phyloP scores from a whole-genome alignment of 2,329 filamentous ascomycete genomes.

The Colletotrichum magnum region DNA sequence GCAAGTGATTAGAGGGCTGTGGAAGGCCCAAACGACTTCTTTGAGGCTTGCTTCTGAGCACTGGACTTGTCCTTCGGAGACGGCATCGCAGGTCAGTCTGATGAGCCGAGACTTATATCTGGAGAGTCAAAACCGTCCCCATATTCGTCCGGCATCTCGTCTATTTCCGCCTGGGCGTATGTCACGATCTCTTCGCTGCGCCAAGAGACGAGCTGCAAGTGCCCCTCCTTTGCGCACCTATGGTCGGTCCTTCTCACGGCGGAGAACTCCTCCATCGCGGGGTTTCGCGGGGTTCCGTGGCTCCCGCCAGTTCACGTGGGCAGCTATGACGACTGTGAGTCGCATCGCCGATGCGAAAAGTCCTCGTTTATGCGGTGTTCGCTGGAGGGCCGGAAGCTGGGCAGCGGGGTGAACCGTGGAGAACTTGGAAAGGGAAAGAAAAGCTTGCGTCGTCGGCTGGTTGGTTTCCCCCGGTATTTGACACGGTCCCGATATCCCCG shows the following conservation, averaged over 20 bases:
- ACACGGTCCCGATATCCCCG: conserved; percentile 27
- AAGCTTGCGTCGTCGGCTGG: not conserved
- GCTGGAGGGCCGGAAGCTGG: conserved; percentile 13
- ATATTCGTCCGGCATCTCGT: not conserved
- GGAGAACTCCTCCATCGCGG: not conserved
- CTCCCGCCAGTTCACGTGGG: not conserved
- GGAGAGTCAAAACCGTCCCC: not conserved
- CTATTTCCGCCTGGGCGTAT: conserved; percentile 23
- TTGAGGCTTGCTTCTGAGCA: not conserved
- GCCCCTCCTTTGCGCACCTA: not conserved
- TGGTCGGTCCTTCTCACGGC: not conserved
- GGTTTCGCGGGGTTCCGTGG: not conserved
- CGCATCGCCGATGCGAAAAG: not conserved
- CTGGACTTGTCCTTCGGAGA: not conserved
- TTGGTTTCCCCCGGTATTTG: conserved; percentile 1
- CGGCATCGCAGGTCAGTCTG: too few species aligned
- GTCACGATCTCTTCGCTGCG: conserved; percentile 17
- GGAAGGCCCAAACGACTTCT: not conserved
- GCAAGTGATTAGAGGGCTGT: not conserved
- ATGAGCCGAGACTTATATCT: not conserved
- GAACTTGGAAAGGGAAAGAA: not conserved
- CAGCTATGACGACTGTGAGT: conserved; percentile 20
- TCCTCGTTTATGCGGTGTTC: conserved; percentile 22
- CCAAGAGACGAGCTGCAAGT: not conserved
- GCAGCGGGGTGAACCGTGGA: conserved; percentile 25